Evolutionary conservation across 2,329 filamentous ascomycete genomes (phyloP).

Genomic region (Aspergillus felis): DNA sequence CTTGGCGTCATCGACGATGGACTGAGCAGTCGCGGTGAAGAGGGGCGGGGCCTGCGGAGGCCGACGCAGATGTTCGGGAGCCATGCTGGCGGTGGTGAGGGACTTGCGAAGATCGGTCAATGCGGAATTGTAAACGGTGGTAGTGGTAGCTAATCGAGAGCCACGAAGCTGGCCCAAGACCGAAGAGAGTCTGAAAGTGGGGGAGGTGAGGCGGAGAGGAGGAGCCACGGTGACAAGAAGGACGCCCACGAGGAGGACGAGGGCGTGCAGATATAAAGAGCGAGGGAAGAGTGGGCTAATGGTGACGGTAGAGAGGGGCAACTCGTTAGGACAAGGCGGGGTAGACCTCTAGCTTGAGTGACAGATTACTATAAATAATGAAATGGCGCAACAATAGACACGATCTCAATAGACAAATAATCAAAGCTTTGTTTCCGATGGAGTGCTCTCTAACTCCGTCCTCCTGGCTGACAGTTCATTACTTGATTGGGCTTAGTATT

Average conservation of each 20-base stretch:
- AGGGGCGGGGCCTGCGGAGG: slow-evolving; percentile 47
- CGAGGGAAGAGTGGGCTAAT: slow-evolving; percentile 12
- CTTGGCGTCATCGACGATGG: slow-evolving; percentile 45
- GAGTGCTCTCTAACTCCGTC: neutral
- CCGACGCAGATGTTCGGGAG: slow-evolving; percentile 39
- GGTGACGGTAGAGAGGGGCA: slow-evolving; percentile 5
- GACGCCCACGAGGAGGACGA: slow-evolving; percentile 34
- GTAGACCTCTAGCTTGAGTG: neutral
- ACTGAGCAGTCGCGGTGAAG: slow-evolving; percentile 46
- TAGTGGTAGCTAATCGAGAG: slow-evolving; percentile 18
- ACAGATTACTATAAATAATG: no score
- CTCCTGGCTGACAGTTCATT: neutral
- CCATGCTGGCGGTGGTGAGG: slow-evolving; percentile 47
- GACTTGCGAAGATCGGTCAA: slow-evolving; percentile 22
- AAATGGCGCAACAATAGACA: neutral
- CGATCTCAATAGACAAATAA: no score
- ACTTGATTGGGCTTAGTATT: neutral
- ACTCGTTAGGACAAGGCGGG: neutral
- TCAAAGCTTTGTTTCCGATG: neutral
- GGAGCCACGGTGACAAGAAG: slow-evolving; percentile 46
- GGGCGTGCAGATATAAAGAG: slow-evolving; percentile 24
- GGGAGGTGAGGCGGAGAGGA: slow-evolving; percentile 37
- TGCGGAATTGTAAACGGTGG: slow-evolving; percentile 17
- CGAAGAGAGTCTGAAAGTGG: slow-evolving; percentile 36
- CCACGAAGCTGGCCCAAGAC: slow-evolving; percentile 40